phyloP scores from a whole-genome alignment of 495 filamentous ascomycete genomes.

The Hyaloscypha bicolor region DNA sequence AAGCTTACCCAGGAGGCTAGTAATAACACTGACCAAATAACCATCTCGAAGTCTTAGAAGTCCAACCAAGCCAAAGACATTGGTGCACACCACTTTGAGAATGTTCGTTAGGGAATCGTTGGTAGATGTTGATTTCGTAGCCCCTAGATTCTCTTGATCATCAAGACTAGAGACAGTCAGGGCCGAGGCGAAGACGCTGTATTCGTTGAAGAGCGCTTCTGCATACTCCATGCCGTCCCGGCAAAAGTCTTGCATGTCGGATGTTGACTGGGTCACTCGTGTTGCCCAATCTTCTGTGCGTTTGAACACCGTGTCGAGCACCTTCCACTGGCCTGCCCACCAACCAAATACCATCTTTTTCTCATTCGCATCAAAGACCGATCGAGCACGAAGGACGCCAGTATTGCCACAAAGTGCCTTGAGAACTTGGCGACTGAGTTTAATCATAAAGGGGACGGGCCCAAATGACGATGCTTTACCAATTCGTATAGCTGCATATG shows the following conservation, averaged over 20 bases:
- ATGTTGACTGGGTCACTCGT: slow-evolving; percentile 47
- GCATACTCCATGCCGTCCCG: slow-evolving; percentile 93
- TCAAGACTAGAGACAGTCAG: slow-evolving; percentile 43
- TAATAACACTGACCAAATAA: slow-evolving; percentile 75
- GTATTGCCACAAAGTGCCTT: slow-evolving; percentile 81
- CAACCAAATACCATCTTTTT: slow-evolving; percentile 66
- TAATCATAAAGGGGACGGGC: slow-evolving; percentile 69
- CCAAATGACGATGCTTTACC: slow-evolving; percentile 61
- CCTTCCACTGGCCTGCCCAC: slow-evolving; percentile 83
- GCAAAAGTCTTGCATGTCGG: slow-evolving; percentile 91
- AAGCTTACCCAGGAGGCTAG: slow-evolving; percentile 66
- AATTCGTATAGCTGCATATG: slow-evolving; percentile 41
- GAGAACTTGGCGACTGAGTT: slow-evolving; percentile 73
- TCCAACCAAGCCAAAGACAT: slow-evolving; percentile 70
- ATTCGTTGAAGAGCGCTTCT: slow-evolving; percentile 80
- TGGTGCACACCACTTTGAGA: slow-evolving; percentile 60
- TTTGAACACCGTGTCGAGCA: slow-evolving; percentile 76
- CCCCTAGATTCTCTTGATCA: slow-evolving; percentile 38
- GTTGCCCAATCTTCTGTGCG: slow-evolving; percentile 80
- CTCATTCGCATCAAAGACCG: slow-evolving; percentile 59
- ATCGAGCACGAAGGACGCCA: slow-evolving; percentile 73
- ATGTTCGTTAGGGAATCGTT: slow-evolving; percentile 52
- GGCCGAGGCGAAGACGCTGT: slow-evolving; percentile 65
- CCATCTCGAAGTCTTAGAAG: slow-evolving; percentile 85
- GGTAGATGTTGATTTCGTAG: slow-evolving; percentile 29